Percentiles rank a stretch among this genome's conserved stretches.
Evolutionary conservation across 768 basidiomycete species (phyloP).

Genomic region (Psilocybe azurescens): DNA sequence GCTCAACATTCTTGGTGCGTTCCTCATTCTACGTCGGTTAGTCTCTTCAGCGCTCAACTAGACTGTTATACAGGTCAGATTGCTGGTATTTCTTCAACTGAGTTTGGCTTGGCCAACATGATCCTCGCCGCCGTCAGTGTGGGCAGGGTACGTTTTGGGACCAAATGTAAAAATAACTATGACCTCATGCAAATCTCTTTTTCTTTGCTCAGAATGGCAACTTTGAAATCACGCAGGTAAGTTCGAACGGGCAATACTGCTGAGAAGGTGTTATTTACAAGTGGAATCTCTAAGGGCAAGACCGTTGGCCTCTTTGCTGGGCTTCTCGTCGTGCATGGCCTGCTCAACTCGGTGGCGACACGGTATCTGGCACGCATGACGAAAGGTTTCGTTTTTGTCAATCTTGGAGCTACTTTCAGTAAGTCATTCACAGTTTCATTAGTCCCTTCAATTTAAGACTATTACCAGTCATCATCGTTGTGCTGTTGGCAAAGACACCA

Average conservation of each 20-base stretch:
- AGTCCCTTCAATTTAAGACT: background rate
- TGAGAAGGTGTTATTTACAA: background rate
- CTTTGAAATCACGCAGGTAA: constrained; percentile 60
- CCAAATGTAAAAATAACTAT: background rate
- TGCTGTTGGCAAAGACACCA: constrained; percentile 75
- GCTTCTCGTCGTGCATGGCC: constrained; percentile 78
- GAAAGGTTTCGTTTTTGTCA: constrained; percentile 83
- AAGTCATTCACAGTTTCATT: constrained; percentile 20
- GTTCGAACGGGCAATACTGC: constrained; percentile 9
- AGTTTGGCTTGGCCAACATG: constrained; percentile 83
- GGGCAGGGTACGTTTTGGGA: constrained; percentile 44
- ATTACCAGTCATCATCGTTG: constrained; percentile 77
- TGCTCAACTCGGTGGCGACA: constrained; percentile 79
- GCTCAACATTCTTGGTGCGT: constrained; percentile 78
- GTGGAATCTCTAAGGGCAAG: constrained; percentile 51
- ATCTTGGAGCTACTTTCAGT: constrained; percentile 80
- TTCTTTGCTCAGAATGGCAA: constrained; percentile 48
- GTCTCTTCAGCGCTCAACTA: constrained; percentile 1
- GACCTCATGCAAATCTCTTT: constrained; percentile 3
- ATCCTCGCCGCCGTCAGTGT: constrained; percentile 78
- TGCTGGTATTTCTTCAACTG: constrained; percentile 85
- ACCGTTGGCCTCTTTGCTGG: constrained; percentile 79
- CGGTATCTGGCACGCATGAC: constrained; percentile 77
- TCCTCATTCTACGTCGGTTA: background rate
- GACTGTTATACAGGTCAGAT: constrained; percentile 62